Evolutionary conservation across 1,139 yeast species (phyloP), one percentile per base, ranked within the genome.

Genomic region (Eremothecium sinecaudum): DNA sequence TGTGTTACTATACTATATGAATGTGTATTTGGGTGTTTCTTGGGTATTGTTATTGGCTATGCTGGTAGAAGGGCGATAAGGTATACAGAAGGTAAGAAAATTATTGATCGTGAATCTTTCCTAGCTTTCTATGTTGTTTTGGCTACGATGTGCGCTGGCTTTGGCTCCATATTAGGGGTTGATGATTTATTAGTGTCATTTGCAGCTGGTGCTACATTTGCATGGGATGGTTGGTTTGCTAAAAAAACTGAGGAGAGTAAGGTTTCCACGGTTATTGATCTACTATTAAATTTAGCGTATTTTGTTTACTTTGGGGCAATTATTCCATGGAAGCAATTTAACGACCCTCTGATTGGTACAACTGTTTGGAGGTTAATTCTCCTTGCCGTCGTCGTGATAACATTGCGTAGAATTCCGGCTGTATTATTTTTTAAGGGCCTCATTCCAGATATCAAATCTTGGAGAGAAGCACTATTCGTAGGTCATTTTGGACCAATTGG

Each of bases 401-500:
- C 83, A 40, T 69, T 87, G 45, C 69, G 97, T 56, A 69, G 98
- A 54, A 66, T 90, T 7, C 98, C 98, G 0, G 94, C 93, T 0
- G 86, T 87, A 30, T 53, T 87, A 35, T 71, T 75, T 1, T 63
- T 83, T 37, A 83, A 83, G 51, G 84, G 87, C 0, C 55, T 87
- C 11, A 79, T 83, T n/a, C 95, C 97, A 0, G 97, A 87, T 57
- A 74, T 90, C 28, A 76, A 83, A 48, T 75, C 90, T 22, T 87
- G 97, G 96, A 73, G 94, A 59, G 97, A 90, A 54, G 96, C 96
- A 0, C 54, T 90, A 5, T 86, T 90, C 53, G 87, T 94, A 58
- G 97, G 97, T 15, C 97, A 90, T 62, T 90, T 90, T 58, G 98
- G 98, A 30, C 98, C 98, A 7, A 84, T 90, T 54, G 98, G 98